Base-by-base conservation (phyloP, 352 stramenopile genomes). In the Globisporangium middletonii region DNA sequence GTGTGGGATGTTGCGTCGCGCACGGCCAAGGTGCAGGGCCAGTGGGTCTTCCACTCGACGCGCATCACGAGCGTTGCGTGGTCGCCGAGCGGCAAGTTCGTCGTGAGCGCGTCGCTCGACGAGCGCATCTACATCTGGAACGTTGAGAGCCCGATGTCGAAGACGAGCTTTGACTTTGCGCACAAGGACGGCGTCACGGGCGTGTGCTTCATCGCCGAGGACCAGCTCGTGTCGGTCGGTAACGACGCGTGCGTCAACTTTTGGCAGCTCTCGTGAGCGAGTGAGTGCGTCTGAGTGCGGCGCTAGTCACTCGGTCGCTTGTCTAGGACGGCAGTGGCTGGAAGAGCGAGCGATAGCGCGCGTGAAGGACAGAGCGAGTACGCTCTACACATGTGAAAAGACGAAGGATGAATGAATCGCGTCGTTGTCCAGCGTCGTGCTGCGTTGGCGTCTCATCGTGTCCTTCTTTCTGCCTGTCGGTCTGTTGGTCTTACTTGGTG, bases 51-150 rank as follows among this genome's bases (percentile, higher is more conserved):
- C 77, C 96, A 99, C 75, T 96, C 95, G 53, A 97, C 96, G 59
- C 83, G 84, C 26, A 91, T 99, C 46, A 97, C 86, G 28, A 92
- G 76, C 47, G 72, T 99, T 8, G 84, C 94, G 30, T 99, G 96
- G 93, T 94, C 89, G 27, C 84, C 86, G 1, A 94, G 95, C 62
- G 86, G 94, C 57, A 86, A 88, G 49, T 87, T 94, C 38, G 65
- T 99, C 7, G 96, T 87, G 13, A 98, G 89, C 59, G 90, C 93
- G 8, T 92, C 94, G 46, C 79, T 95, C 19, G 96, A 99, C 68
- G 96, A 98, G 62, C 92, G 90, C 55, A 94, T 99, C 59, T 98
- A 97, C 73, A 80, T 99, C 19, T 99, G 96, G 96, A 96, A 86
- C 66, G 70, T 98, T 8, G 77, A 84, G 59, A 90, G 67, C 52